phyloP scores from a whole-genome alignment of 352 stramenopile species.

The Thraustochytrium sp. region DNA sequence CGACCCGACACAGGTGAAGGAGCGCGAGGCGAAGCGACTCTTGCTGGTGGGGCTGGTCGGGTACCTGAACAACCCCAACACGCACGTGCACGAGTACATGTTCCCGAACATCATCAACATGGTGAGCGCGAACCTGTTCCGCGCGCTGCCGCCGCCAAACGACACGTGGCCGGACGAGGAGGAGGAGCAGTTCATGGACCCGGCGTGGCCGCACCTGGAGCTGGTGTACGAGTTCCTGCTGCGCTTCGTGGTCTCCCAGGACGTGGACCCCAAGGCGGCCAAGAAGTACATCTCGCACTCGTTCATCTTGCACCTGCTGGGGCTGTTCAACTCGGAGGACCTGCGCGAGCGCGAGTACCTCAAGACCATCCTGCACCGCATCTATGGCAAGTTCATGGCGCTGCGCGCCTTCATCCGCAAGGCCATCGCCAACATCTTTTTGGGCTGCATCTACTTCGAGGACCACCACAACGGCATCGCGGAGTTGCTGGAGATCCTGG shows the following conservation, averaged over 20 bases:
- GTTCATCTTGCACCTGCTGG: constrained; percentile 47
- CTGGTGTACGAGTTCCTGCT: constrained; percentile 99
- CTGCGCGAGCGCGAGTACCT: constrained; percentile 96
- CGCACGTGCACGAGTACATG: constrained; percentile 56
- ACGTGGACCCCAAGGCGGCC: constrained; percentile 93
- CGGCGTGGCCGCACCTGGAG: constrained; percentile 93
- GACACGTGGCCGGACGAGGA: constrained; percentile 96
- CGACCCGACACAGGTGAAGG: constrained; percentile 64
- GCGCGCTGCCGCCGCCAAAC: constrained; percentile 43
- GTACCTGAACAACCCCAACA: constrained; percentile 91
- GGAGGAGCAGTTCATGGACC: constrained; percentile 92
- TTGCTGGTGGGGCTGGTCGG: constrained; percentile 97
- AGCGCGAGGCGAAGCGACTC: constrained; percentile 77
- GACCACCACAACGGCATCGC: constrained; percentile 86
- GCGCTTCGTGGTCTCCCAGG: constrained; percentile 89
- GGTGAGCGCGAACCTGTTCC: constrained; percentile 46
- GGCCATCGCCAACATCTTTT: constrained; percentile 96
- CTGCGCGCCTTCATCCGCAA: constrained; percentile 95
- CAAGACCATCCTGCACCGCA: constrained; percentile 98
- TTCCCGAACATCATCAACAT: constrained; percentile 32
- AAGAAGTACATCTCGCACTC: constrained; percentile 70
- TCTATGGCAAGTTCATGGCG: constrained; percentile 99
- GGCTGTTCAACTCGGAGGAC: constrained; percentile 66
- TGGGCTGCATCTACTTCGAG: constrained; percentile 95
- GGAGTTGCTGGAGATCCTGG: constrained; percentile 96